A percentile compares a stretch with the other conserved stretches of the same genome.
phyloP scores from a whole-genome alignment of 2,329 filamentous ascomycete species.

The Penicillium sp. region DNA sequence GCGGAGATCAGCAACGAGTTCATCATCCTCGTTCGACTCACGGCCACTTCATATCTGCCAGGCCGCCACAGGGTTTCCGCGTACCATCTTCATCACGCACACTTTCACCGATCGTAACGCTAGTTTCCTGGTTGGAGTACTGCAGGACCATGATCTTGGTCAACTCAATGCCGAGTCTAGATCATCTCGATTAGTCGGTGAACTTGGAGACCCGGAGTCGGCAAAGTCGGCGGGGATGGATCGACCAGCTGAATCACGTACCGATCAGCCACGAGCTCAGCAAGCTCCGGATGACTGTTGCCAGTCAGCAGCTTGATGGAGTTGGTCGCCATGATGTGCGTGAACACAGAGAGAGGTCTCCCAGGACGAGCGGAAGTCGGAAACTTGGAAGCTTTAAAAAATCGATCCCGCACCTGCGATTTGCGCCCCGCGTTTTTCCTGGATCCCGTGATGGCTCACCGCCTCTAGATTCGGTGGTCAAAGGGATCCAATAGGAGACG shows the following conservation, averaged over 20 bases:
- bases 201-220: constrained; percentile 4
- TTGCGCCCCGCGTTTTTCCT: constrained; percentile 26
- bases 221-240: no score
- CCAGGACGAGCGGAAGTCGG: constrained; percentile 5
- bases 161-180: constrained; percentile 64
- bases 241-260: constrained; percentile 47
- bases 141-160: constrained; percentile 67
- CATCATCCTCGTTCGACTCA: constrained; percentile 11
- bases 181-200: constrained; percentile 14
- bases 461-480: constrained; percentile 13
- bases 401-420: constrained; percentile 22
- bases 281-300: constrained; percentile 71
- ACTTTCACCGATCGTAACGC: constrained; percentile 89
- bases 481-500: no score
- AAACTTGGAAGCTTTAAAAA: constrained; percentile 20
- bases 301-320: constrained; percentile 72
- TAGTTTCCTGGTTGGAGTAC: constrained; percentile 61
- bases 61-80: no score
- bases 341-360: constrained; percentile 3
- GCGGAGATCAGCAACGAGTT: constrained; percentile 14
- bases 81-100: constrained; percentile 91
- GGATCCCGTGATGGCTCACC: constrained; percentile 25
- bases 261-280: constrained; percentile 66
- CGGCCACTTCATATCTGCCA: no score
- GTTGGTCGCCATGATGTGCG: constrained; percentile 62